Evolutionary conservation across 257 asterid genomes (phyloP).

Genomic region (Solanum microdontum): DNA sequence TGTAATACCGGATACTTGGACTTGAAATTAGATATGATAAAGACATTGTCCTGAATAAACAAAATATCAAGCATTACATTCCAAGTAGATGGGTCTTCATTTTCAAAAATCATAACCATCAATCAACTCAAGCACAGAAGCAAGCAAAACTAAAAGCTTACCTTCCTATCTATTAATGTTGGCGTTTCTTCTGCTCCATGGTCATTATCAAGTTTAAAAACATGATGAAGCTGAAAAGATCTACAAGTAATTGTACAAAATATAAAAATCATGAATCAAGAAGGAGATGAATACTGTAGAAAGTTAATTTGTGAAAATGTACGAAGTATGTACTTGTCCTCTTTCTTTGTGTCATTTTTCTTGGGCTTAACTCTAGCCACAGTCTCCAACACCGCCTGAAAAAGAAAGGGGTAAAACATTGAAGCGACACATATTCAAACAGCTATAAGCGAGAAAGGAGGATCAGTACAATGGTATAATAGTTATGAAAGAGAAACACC

Average conservation of each 20-base stretch:
- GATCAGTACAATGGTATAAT: not conserved
- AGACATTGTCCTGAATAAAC: constrained; percentile 70
- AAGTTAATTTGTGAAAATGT: not conserved
- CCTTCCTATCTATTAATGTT: constrained; percentile 95
- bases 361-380: constrained; percentile 93
- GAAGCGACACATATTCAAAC: constrained; percentile 8
- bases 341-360: constrained; percentile 94
- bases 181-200: constrained; percentile 97
- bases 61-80: not conserved
- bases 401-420: constrained; percentile 2
- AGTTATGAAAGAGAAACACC: not conserved
- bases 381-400: constrained; percentile 95
- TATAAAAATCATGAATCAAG: constrained; percentile 1
- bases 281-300: not conserved
- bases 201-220: constrained; percentile 92
- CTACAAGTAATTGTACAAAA: constrained; percentile 29
- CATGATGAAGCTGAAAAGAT: constrained; percentile 71
- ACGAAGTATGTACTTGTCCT: constrained; percentile 56
- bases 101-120: not conserved
- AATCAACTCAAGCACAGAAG: not conserved
- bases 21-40: constrained; percentile 94
- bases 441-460: not conserved
- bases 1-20: constrained; percentile 93
- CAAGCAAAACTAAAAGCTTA: constrained; percentile 8
- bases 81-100: not conserved